These are phyloP conservation scores for Clarkia xantiana DNA, from an alignment of 345 rosid genomes.

Conservation along the genomic window DNA sequence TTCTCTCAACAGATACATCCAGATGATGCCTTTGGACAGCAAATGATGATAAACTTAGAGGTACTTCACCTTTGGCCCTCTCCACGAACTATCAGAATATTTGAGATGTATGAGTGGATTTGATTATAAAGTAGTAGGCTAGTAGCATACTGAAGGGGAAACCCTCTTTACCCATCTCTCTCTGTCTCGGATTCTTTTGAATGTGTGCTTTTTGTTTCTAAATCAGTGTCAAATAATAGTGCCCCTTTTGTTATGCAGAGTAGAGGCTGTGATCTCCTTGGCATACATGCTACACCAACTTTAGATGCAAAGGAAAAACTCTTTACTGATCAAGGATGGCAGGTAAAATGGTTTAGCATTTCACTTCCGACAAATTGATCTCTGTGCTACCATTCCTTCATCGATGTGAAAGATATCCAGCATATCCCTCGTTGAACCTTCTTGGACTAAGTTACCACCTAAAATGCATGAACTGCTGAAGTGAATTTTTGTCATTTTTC, in stretches of 20 bases:
- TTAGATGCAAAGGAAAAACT: slow-evolving; percentile 66
- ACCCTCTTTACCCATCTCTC: not conserved
- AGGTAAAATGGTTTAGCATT: slow-evolving; percentile 33
- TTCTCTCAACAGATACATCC: slow-evolving; percentile 57
- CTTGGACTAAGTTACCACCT: too few relatives aligned
- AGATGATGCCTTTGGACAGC: slow-evolving; percentile 95
- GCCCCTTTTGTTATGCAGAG: slow-evolving; percentile 33
- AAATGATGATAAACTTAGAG: slow-evolving; percentile 95
- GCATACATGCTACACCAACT: slow-evolving; percentile 79
- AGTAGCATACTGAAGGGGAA: too few relatives aligned
- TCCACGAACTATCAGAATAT: not conserved
- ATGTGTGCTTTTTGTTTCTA: not conserved
- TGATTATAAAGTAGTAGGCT: not conserved
- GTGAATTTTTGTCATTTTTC: too few relatives aligned
- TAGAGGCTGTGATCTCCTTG: slow-evolving; percentile 84
- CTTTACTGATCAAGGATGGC: slow-evolving; percentile 89
- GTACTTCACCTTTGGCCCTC: slow-evolving; percentile 10
- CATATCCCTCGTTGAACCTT: too few relatives aligned
- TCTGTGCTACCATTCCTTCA: not conserved
- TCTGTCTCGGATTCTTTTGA: too few relatives aligned
- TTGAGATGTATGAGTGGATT: not conserved
- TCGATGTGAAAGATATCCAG: too few relatives aligned
- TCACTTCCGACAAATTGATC: not conserved
- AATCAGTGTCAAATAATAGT: not conserved
- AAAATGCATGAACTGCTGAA: too few relatives aligned